These are phyloP conservation scores for Solanum chiquidenum DNA, from an alignment of 257 asterid species.

Conservation along the genomic window DNA sequence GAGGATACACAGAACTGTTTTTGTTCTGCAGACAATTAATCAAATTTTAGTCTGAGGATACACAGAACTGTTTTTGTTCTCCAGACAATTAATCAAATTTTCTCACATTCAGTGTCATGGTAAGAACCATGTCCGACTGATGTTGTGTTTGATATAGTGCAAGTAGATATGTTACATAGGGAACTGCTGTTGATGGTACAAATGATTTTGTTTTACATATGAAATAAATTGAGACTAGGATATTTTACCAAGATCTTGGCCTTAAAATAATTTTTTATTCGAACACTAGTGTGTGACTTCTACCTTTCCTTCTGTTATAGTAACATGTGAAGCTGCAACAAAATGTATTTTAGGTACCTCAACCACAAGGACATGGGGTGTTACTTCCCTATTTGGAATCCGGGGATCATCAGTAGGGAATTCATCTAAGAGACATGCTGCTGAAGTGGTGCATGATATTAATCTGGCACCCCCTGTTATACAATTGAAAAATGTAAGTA, in stretches of 20 bases:
- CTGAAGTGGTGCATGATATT: background rate
- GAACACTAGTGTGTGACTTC: background rate
- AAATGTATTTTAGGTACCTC: background rate
- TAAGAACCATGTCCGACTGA: background rate
- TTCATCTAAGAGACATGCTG: constrained; percentile 2
- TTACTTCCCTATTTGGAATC: constrained; percentile 1
- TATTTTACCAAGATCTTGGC: background rate
- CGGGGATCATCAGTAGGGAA: background rate
- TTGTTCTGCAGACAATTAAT: background rate
- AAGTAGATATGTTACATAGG: background rate
- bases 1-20: background rate
- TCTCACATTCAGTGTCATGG: background rate
- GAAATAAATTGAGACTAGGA: background rate
- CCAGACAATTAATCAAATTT: background rate
- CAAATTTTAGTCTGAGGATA: background rate
- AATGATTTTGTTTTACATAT: background rate
- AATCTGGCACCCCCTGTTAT: constrained; percentile 1
- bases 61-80: background rate
- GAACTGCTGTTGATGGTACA: background rate
- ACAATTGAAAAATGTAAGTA: background rate
- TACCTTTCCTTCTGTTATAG: background rate
- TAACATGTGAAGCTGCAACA: background rate
- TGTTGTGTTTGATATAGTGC: background rate
- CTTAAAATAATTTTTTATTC: background rate
- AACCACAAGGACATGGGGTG: constrained; percentile 7